Base-by-base conservation (phyloP, 768 basidiomycete species). In the Trametes elegans region DNA sequence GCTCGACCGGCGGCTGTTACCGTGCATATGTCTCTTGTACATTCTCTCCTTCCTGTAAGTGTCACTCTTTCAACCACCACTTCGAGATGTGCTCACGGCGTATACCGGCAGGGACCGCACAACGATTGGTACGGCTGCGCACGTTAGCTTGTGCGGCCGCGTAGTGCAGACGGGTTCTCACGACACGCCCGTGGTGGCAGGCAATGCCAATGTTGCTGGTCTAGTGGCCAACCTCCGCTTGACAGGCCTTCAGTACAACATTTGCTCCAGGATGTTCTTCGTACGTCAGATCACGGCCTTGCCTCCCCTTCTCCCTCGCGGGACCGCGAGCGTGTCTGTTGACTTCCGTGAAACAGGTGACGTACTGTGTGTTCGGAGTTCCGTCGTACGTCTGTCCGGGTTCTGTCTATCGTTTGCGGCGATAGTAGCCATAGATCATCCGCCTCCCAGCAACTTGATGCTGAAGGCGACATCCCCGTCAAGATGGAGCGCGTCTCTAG, bases 321-420 rank as follows among this genome's bases (percentile, higher is more conserved):
- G n/a, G 3, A 35, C 34, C 10, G 4, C 10, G 10, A 35, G n/a
- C n/a, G n/a, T n/a, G n/a, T n/a, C n/a, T n/a, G n/a, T n/a, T n/a
- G n/a, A n/a, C n/a, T n/a, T n/a, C n/a, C n/a, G n/a, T n/a, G n/a
- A n/a, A n/a, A n/a, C n/a, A 56, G 54, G 43, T 56, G 3, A 38
- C 54, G 16, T 56, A 56, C 34, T 56, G 54, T 29, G 24, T 41
- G 13, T 41, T 56, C 36, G 54, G 43, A 18, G 45, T 56, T 3
- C 54, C 54, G 3, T 48, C 54, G 54, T 56, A n/a, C 24, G 54
- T 49, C 10, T n/a, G n/a, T n/a, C n/a, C n/a, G n/a, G n/a, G n/a
- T n/a, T n/a, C n/a, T n/a, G 34, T 13, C 34, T n/a, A 35, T 35
- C 34, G 34, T n/a, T 13, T 11, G 5, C 10, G 10, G 10, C 10